Conservation (phyloP, 1,284 basidiomycete species). For the Heterobasidion annosum region DNA sequence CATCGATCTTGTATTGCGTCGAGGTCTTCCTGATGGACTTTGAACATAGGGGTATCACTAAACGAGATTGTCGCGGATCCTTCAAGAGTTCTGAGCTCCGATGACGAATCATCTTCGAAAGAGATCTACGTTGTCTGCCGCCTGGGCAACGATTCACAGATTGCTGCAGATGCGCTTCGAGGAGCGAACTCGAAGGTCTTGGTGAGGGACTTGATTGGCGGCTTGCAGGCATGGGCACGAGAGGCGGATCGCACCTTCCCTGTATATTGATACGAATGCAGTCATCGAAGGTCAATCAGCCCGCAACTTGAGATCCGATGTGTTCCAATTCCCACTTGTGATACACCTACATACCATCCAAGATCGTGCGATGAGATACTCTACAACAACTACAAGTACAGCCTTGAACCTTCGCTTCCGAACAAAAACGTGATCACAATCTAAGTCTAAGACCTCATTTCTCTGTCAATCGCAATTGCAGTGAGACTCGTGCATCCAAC, state of each 20-base stretch:
- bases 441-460: no score
- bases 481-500: neutral
- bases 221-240: constrained; percentile 68
- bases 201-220: constrained; percentile 71
- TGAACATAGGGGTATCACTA: constrained; percentile 56
- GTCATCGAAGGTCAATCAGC: no score
- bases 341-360: no score
- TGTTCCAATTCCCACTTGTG: no score
- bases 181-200: constrained; percentile 16
- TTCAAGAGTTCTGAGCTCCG: constrained; percentile 22
- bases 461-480: no score
- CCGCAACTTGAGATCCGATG: no score
- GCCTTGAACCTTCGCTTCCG: no score
- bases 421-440: no score
- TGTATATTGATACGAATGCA: constrained; percentile 35
- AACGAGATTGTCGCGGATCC: constrained; percentile 54
- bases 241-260: constrained; percentile 72
- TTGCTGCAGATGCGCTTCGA: constrained; percentile 68
- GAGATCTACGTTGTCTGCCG: constrained; percentile 66
- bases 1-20: neutral
- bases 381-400: no score
- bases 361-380: no score
- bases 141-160: constrained; percentile 89
- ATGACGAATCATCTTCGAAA: constrained; percentile 11
- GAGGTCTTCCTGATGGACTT: neutral